Evolutionary conservation across 1,139 yeast genomes (phyloP).

Genomic region (Wickerhamiella pararugosa): DNA sequence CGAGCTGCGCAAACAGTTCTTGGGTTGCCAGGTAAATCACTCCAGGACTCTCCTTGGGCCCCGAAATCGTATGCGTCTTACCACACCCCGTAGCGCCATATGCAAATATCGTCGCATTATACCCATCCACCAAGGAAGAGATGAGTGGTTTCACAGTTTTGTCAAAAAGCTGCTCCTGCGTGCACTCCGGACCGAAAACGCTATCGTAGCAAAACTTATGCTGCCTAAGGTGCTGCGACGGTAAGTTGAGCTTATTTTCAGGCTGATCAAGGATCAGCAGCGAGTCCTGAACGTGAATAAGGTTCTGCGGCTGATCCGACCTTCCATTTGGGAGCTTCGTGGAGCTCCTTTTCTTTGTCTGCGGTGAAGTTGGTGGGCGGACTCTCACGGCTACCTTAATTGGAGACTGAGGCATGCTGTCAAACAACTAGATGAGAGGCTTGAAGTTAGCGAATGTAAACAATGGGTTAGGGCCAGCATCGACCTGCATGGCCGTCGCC

Average conservation of each 20-base stretch:
- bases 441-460: too few relatives aligned
- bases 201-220: constrained; percentile 73
- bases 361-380: constrained; percentile 2
- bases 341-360: background rate
- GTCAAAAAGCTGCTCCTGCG: constrained; percentile 62
- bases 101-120: constrained; percentile 85
- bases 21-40: constrained; percentile 67
- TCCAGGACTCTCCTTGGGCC: constrained; percentile 39
- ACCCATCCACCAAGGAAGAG: constrained; percentile 82
- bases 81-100: constrained; percentile 99
- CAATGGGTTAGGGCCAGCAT: too few relatives aligned
- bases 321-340: background rate
- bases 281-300: constrained; percentile 62
- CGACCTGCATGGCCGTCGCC: too few relatives aligned
- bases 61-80: constrained; percentile 75
- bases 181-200: constrained; percentile 48
- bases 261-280: constrained; percentile 88
- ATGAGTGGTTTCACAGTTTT: constrained; percentile 70
- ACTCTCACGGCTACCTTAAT: constrained; percentile 6
- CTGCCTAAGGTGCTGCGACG: constrained; percentile 35
- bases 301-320: background rate
- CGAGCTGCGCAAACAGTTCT: constrained; percentile 50
- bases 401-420: constrained; percentile 1
- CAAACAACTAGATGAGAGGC: too few relatives aligned
- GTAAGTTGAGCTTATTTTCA: constrained; percentile 34